Conservation (phyloP, 75 land plant genomes). For the Selaginella tamariscina region DNA sequence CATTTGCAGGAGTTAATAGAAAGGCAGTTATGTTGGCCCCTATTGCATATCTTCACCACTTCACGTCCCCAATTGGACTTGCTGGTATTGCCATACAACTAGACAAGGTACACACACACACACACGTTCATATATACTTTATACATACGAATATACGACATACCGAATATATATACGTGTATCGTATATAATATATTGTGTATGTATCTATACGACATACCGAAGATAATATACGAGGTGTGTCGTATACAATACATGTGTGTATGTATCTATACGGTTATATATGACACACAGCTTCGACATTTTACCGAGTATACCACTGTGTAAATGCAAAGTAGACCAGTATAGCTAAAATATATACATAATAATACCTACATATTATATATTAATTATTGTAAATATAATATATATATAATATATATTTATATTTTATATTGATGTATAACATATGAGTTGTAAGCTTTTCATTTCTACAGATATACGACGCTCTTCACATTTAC, state of each 20-base stretch:
- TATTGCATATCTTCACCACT: conserved; percentile 60
- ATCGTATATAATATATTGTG: too few relatives aligned
- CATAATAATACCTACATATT: too few relatives aligned
- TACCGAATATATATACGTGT: too few relatives aligned
- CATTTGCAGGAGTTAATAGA: conserved; percentile 29
- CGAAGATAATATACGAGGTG: background rate
- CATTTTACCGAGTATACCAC: too few relatives aligned
- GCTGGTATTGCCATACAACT: conserved; percentile 33
- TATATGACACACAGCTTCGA: too few relatives aligned
- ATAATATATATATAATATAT: background rate
- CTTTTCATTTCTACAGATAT: background rate
- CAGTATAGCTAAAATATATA: background rate
- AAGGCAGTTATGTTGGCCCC: conserved; percentile 58
- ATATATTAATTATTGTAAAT: background rate
- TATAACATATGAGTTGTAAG: background rate
- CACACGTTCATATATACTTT: too few relatives aligned
- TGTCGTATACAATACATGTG: too few relatives aligned
- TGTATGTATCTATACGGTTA: too few relatives aligned
- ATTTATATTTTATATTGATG: background rate
- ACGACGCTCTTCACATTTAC: background rate
- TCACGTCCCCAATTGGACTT: conserved; percentile 42
- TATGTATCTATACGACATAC: too few relatives aligned
- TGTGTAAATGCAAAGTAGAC: background rate
- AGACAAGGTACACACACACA: conserved; percentile 51
- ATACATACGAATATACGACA: background rate